Base-by-base conservation (phyloP, 495 filamentous ascomycete species). In the Evernia prunastri region DNA sequence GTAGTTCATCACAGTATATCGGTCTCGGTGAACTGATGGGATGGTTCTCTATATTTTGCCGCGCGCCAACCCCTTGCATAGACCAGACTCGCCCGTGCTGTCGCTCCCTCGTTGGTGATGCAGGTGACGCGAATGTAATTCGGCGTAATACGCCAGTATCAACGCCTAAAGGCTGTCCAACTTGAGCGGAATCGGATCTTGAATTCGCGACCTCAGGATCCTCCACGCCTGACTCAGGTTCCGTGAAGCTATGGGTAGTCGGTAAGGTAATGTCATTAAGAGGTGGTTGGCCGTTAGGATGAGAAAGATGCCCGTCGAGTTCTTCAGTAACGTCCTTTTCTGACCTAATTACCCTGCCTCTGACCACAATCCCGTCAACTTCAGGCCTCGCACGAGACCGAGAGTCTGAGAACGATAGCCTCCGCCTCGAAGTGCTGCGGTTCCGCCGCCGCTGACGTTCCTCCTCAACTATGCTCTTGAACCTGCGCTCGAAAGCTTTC, bases 401-500 rank as follows among this genome's bases (percentile, higher is more conserved):
- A 20, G 58, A 67, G 15, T 42, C 59, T 25, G 65, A 25, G 6
- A 64, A 60, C 23, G 69, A 62, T 18, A 65, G 49, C n/a, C 43
- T 23, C 5, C 65, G 57, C 15, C 37, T 58, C 15, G 47, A 35
- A 20, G 39, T 43, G 23, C 65, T 59, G 27, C 65, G 57, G 7
- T 56, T 59, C 56, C 56, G 62, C 20, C 59, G 59, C 27, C 59
- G 60, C 25, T 64, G 53, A 13, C 67, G 59, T 61, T 80, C 80
- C 49, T 79, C 76, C 59, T 80, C 74, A 18, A 85, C 80, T 49
- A 90, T 78, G 42, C 78, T 74, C 60, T 82, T 70, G 70, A 92
- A 86, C 59, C 85, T 84, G 13, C 72, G 73, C 71, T 92, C 86
- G 68, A 95, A 95, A 11, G 82, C 86, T 67, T 80, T 80, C 72